These are phyloP conservation scores for Camelina laxa DNA, from an alignment of 345 rosid species.

Conservation along the genomic window DNA sequence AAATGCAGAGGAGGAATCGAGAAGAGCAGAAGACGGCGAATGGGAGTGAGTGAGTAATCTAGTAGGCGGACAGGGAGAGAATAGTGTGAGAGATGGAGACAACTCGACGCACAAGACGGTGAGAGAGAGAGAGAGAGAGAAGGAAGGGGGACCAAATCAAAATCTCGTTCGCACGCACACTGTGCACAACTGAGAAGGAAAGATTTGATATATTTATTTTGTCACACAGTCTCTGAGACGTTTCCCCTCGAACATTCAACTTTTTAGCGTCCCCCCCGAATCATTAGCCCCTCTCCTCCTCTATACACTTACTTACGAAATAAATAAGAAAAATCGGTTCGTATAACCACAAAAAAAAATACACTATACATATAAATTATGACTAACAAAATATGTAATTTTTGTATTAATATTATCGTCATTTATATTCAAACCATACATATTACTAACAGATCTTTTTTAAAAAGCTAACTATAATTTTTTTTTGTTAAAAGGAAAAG, in stretches of 20 bases:
- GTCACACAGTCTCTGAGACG: slow-evolving; percentile 41
- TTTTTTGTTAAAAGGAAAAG: no score
- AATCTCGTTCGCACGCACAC: slow-evolving; percentile 27
- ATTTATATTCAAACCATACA: neutral
- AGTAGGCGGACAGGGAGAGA: slow-evolving; percentile 22
- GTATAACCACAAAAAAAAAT: no score
- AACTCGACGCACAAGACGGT: slow-evolving; percentile 37
- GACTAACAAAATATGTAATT: neutral
- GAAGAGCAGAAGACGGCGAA: slow-evolving; percentile 28
- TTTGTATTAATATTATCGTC: neutral
- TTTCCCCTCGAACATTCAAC: slow-evolving; percentile 35
- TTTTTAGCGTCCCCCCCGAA: slow-evolving; percentile 28
- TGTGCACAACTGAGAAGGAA: slow-evolving; percentile 24
- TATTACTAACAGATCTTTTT: neutral
- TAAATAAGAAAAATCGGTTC: no score
- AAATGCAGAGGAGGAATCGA: slow-evolving; percentile 30
- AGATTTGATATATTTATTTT: slow-evolving; percentile 18
- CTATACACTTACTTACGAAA: neutral
- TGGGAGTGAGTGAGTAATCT: neutral
- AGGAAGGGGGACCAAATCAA: slow-evolving; percentile 30
- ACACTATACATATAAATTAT: no score
- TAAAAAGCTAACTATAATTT: no score
- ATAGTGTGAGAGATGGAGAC: slow-evolving; percentile 26
- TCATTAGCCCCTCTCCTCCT: slow-evolving; percentile 18
- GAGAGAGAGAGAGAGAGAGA: slow-evolving; percentile 15